A percentile compares a stretch with the other conserved stretches of the same genome.
These are phyloP conservation scores for Fusarium euwallaceae DNA, from an alignment of 2,329 filamentous ascomycete species.

Conservation along the genomic window DNA sequence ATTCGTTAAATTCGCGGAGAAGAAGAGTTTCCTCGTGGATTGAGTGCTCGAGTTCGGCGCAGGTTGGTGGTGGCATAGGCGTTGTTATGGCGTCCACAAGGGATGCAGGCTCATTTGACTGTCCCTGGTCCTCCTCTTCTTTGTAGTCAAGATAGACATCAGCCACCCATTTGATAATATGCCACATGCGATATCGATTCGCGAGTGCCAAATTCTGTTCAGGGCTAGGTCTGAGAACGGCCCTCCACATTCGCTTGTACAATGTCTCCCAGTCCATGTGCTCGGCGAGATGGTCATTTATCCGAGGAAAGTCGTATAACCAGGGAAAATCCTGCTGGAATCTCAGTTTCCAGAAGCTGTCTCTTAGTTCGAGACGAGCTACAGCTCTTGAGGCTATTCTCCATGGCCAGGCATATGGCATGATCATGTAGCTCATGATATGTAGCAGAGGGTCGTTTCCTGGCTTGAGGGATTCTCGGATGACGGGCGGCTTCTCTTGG, in stretches of 20 bases:
- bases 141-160: background rate
- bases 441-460: background rate
- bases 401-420: background rate
- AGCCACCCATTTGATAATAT: background rate
- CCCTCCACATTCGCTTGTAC: background rate
- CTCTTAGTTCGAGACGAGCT: background rate
- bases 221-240: background rate
- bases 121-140: background rate
- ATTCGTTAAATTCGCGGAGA: background rate
- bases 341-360: background rate
- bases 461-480: background rate
- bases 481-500: background rate
- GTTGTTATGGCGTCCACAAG: background rate
- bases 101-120: background rate
- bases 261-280: background rate
- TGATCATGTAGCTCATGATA: background rate
- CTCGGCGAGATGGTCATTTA: background rate
- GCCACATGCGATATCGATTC: background rate
- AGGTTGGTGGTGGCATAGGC: background rate
- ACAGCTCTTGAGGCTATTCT: background rate
- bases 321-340: background rate
- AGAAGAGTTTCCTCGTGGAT: background rate
- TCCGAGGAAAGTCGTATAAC: background rate
- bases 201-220: background rate
- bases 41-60: background rate